phyloP scores from a whole-genome alignment of 257 asterid genomes.

The Capsicum baccatum region DNA sequence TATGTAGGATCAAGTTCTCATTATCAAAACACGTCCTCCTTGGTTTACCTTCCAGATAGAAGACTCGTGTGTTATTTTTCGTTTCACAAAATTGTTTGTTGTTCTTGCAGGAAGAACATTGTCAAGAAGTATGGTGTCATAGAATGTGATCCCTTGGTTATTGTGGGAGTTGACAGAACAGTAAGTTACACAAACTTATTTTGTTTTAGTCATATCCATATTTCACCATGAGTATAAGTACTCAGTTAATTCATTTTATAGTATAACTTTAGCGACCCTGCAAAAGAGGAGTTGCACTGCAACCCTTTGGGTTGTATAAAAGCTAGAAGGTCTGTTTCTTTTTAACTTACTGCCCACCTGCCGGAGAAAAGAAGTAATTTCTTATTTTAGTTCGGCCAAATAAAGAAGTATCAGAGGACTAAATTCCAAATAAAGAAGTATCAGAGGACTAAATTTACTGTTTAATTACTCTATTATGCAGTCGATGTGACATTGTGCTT shows the following conservation, averaged over 20 bases:
- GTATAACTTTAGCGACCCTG: neutral
- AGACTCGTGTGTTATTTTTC: neutral
- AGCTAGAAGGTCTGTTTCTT: constrained; percentile 5
- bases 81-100: constrained; percentile 21
- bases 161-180: constrained; percentile 78
- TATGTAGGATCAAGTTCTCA: constrained; percentile 8
- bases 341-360: neutral
- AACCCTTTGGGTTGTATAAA: constrained; percentile 10
- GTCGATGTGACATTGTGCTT: constrained; percentile 28
- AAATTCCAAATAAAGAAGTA: constrained; percentile 1
- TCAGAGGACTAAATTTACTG: neutral
- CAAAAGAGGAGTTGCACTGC: neutral
- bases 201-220: neutral
- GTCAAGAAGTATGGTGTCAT: constrained; percentile 86
- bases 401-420: constrained; percentile 3
- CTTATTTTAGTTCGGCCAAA: constrained; percentile 5
- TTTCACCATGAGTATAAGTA: neutral
- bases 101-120: constrained; percentile 60
- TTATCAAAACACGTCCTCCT: neutral
- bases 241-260: neutral
- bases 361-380: neutral
- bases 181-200: constrained; percentile 53
- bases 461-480: neutral
- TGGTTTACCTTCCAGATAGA: neutral
- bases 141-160: constrained; percentile 90